Base-by-base conservation (phyloP, 495 filamentous ascomycete genomes). In the Glarea lozoyensis region DNA sequence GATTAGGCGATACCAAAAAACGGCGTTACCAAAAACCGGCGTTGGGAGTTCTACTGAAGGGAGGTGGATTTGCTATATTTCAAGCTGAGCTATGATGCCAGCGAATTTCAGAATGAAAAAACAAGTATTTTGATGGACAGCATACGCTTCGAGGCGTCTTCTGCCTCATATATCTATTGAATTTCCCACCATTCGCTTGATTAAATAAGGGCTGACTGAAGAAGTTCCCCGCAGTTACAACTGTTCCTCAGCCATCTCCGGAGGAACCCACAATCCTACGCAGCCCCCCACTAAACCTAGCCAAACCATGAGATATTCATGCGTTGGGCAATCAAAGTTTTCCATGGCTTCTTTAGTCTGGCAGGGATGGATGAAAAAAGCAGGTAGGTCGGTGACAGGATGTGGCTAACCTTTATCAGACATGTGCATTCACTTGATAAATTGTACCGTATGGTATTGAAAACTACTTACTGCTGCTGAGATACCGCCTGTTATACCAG, bases 291-390 rank as follows among this genome's bases (percentile, higher is more conserved):
- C 75, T 32, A 89, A 57, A 22, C 86, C 85, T 37, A 92, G 63
- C 86, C 87, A 94, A 29, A 84, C 64, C 62, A 81, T 72, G 53
- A 94, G 70, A 66, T 92, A 94, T 40, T 72, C 66, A 55, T 76
- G 66, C 23, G 76, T 71, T 30, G 66, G 65, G 48, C 74, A 68
- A 38, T 69, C 59, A 50, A 73, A 69, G 15, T 54, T 60, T 25
- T 62, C 67, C 76, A 94, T 82, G 37, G 81, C 82, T 48, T 87
- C 82, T 42, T 79, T 80, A n/a, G 86, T 81, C 57, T 84, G 75
- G 67, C 87, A 94, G 17, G 87, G 87, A 62, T 94, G 87, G 52
- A 92, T 66, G 64, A 88, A 92, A 56, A 84, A 88, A 37, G 75
- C 68, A 35, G 86, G 86, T 36, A 79, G 54, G 43, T 78, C 81